Base-by-base conservation (phyloP, 768 basidiomycete genomes). In the Amanita inopinata region DNA sequence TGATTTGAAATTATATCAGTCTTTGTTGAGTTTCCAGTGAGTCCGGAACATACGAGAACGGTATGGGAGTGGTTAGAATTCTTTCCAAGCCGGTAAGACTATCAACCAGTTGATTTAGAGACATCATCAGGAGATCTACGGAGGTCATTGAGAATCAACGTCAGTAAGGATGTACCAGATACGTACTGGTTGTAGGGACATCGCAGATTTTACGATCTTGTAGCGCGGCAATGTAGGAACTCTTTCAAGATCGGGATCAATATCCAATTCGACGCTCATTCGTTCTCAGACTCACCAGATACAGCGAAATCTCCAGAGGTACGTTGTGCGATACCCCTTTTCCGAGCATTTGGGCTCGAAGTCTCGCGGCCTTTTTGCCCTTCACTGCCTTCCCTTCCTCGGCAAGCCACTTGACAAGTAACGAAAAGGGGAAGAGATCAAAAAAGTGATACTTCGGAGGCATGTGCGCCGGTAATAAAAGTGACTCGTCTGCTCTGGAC, bases 41-140 rank as follows among this genome's bases (percentile, higher is more conserved):
- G 31, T 8, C 45, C 37, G 17, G 40, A 11, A 46, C 36, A 31
- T 49, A 83, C 73, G 80, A 83, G 60, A 81, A 84, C 7, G 82
- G 83, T 33, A 86, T 82, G 2, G 83, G 82, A 1, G 81, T 82
- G 0, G 81, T 84, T 3, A 86, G 65, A 47, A 84, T 82, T 31
- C 83, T 65, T 52, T 86, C 83, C 1, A 85, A 63, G 3, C 78
- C 78, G 8, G 81, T 83, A 36, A 85, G 61, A 20, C 74, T 70
- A 43, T 83, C 80, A 3, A 78, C 74, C 15, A 83, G 67, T 46
- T 69, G 66, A 49, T 67, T 73, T 6, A 83, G 55, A 3, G 77
- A 55, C 2, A 47, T 54, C 0, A 78, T 40, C 12, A 84, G 61
- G 9, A 55, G 56, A 49, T 66, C 78, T 80, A 47, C 5, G 18